Percentiles rank a stretch among this genome's conserved stretches.
phyloP scores from a whole-genome alignment of 2,329 filamentous ascomycete genomes.

The Neofusicoccum sp. region DNA sequence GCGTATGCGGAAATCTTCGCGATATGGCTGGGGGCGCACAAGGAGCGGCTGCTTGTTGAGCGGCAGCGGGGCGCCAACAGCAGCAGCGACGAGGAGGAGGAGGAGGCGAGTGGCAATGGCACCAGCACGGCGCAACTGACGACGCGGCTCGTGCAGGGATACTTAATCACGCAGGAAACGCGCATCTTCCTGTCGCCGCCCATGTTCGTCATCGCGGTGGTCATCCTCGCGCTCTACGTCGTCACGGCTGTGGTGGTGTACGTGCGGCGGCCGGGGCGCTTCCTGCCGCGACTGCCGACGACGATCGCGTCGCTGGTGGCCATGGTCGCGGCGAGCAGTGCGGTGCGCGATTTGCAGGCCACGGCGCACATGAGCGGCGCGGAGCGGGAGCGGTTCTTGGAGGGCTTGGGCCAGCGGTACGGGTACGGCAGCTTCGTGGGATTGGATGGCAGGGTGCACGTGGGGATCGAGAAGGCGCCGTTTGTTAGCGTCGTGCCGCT shows the following conservation, averaged over 20 bases:
- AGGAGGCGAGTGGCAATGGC: too few relatives aligned
- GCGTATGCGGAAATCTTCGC: constrained; percentile 44
- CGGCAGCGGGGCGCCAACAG: too few relatives aligned
- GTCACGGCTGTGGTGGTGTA: constrained; percentile 48
- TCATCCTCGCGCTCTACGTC: constrained; percentile 46
- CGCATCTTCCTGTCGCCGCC: constrained; percentile 51
- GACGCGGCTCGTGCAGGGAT: neutral
- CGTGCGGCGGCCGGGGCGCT: constrained; percentile 36
- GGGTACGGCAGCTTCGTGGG: neutral
- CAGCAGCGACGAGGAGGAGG: too few relatives aligned
- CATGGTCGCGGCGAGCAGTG: constrained; percentile 49
- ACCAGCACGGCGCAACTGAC: too few relatives aligned
- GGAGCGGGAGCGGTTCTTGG: constrained; percentile 45
- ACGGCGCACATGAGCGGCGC: constrained; percentile 50
- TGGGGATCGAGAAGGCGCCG: neutral
- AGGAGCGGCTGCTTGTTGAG: constrained; percentile 40
- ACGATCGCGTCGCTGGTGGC: constrained; percentile 50
- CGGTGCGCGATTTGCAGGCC: constrained; percentile 37
- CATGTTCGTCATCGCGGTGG: constrained; percentile 48
- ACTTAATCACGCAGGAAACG: constrained; percentile 29
- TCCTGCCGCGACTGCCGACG: constrained; percentile 53
- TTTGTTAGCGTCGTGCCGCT: neutral
- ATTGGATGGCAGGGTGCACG: neutral
- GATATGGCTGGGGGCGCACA: constrained; percentile 45
- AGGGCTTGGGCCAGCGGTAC: neutral